These are phyloP conservation scores for Penicillium cosmopolitanum DNA, from an alignment of 495 filamentous ascomycete species.

Conservation along the genomic window DNA sequence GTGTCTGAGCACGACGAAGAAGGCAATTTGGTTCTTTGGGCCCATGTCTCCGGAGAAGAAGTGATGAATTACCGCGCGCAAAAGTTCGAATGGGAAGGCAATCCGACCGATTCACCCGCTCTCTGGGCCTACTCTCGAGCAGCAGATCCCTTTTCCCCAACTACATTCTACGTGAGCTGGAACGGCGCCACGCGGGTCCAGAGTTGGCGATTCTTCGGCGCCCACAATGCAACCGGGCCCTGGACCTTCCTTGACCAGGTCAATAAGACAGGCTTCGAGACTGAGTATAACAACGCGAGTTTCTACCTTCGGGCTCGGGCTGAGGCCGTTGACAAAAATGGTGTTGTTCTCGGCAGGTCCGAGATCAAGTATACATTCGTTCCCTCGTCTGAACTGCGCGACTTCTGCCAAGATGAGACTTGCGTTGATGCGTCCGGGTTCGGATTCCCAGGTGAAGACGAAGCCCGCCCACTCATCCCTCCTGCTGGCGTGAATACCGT, in stretches of 20 bases:
- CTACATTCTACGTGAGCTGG: conserved; percentile 51
- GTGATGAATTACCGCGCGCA: conserved; percentile 52
- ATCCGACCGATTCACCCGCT: conserved; percentile 47
- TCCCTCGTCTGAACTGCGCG: conserved; percentile 41
- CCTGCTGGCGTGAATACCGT: conserved; percentile 44
- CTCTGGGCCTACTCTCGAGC: conserved; percentile 47
- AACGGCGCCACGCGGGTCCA: conserved; percentile 51
- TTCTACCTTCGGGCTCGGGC: conserved; percentile 43
- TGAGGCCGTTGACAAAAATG: conserved; percentile 40
- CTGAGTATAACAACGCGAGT: conserved; percentile 33
- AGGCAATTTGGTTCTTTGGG: conserved; percentile 58
- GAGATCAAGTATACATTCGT: conserved; percentile 45
- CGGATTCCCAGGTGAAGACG: conserved; percentile 42
- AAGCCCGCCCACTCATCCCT: conserved; percentile 33
- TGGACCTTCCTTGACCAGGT: conserved; percentile 37
- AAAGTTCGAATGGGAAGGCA: conserved; percentile 50
- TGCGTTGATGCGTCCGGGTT: conserved; percentile 40
- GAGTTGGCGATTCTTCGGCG: conserved; percentile 46
- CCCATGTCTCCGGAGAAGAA: conserved; percentile 35
- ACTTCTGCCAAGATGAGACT: conserved; percentile 36
- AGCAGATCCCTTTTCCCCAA: conserved; percentile 31
- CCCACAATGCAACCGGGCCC: conserved; percentile 36
- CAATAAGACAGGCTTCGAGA: conserved; percentile 46
- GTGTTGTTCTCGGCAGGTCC: conserved; percentile 39
- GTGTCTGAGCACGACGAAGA: conserved; percentile 60